phyloP scores from a whole-genome alignment of 495 filamentous ascomycete genomes.

The Wilcoxina mikolae region DNA sequence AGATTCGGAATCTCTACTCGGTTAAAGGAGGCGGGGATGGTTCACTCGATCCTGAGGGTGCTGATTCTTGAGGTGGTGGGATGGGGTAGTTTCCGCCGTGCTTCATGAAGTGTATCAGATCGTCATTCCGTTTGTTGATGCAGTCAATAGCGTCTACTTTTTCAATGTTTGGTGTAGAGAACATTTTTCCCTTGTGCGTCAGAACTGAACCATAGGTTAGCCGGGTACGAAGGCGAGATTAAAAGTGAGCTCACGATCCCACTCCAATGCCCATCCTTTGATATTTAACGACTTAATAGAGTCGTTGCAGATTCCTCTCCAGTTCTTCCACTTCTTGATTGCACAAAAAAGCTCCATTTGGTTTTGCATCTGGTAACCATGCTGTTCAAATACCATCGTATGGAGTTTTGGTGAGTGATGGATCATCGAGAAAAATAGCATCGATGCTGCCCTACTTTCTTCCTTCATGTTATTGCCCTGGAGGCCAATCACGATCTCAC shows the following conservation, averaged over 20 bases:
- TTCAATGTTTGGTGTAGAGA: background rate
- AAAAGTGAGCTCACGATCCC: background rate
- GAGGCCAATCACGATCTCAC: background rate
- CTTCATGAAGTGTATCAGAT: background rate
- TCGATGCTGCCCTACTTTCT: background rate
- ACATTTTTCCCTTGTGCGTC: background rate
- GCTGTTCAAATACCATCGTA: background rate
- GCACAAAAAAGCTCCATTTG: background rate
- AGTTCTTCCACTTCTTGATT: background rate
- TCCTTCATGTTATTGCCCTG: background rate
- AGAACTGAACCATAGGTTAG: background rate
- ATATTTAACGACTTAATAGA: background rate
- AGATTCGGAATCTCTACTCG: too few species aligned
- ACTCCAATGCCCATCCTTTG: background rate
- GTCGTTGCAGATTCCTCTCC: background rate
- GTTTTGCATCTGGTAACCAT: background rate
- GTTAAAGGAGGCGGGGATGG: too few species aligned
- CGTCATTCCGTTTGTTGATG: background rate
- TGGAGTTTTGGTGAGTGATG: background rate
- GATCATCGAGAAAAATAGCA: background rate
- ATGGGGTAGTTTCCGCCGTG: background rate
- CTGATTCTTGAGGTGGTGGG: too few species aligned
- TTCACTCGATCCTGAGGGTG: too few species aligned
- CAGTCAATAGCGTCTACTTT: background rate
- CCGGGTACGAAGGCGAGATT: background rate